These are phyloP conservation scores for Kazachstania africana DNA, from an alignment of 805 yeast genomes.

Conservation along the genomic window DNA sequence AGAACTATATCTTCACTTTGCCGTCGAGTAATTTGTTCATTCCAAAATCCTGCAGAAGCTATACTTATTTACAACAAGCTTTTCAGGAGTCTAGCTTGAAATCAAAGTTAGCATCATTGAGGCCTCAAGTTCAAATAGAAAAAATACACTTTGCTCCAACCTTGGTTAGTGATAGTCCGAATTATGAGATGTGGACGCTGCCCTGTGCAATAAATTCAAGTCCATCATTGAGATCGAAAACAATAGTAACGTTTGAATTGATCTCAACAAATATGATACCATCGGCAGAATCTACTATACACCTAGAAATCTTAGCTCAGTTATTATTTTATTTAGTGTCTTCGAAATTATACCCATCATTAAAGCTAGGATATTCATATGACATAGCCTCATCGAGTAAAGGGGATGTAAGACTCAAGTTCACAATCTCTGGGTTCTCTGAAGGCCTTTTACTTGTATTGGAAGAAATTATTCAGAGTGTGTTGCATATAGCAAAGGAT, in stretches of 20 bases:
- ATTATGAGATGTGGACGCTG: slow-evolving; percentile 43
- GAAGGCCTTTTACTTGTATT: slow-evolving; percentile 30
- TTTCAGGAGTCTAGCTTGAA: slow-evolving; percentile 6
- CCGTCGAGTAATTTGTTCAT: slow-evolving; percentile 9
- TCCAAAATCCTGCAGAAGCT: slow-evolving; percentile 6
- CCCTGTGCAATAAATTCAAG: slow-evolving; percentile 19
- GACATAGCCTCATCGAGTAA: slow-evolving; percentile 41
- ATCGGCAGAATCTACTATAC: slow-evolving; percentile 31
- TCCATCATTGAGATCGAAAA: slow-evolving; percentile 21
- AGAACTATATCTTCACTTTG: slow-evolving; percentile 2
- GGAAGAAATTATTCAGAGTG: slow-evolving; percentile 22
- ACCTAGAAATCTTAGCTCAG: slow-evolving; percentile 43
- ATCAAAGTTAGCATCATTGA: slow-evolving; percentile 24
- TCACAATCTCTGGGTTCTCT: slow-evolving; percentile 45
- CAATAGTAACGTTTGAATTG: slow-evolving; percentile 37
- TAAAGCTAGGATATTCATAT: slow-evolving; percentile 46
- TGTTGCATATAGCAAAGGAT: slow-evolving; percentile 14
- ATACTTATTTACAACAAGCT: slow-evolving; percentile 13
- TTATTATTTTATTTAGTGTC: slow-evolving; percentile 33
- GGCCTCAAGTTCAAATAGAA: slow-evolving; percentile 24
- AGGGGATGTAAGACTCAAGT: slow-evolving; percentile 40
- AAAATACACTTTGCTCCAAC: slow-evolving; percentile 25
- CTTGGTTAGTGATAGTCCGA: slow-evolving; percentile 25
- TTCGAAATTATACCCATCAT: slow-evolving; percentile 38
- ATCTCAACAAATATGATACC: slow-evolving; percentile 22